Conservation (phyloP, 2,329 filamentous ascomycete genomes). For the Cryphonectria nitschkei region DNA sequence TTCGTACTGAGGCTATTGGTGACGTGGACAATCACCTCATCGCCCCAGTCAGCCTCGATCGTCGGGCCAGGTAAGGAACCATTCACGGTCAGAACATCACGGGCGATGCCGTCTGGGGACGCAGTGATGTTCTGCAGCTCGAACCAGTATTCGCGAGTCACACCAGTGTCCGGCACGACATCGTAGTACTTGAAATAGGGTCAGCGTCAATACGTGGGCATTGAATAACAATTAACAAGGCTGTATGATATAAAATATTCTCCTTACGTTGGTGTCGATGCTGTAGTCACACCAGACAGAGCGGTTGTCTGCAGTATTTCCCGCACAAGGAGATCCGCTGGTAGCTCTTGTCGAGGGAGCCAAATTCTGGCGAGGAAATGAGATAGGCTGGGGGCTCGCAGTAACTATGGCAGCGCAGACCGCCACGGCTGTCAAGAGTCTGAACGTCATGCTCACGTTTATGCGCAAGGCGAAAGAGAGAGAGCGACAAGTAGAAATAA, state of each 20-base stretch:
- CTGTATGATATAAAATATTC: background rate
- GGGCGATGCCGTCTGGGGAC: constrained; percentile 50
- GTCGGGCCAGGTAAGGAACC: constrained; percentile 44
- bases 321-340: constrained; percentile 16
- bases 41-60: constrained; percentile 40
- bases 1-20: constrained; percentile 41
- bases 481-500: background rate
- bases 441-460: background rate
- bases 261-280: constrained; percentile 30
- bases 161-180: constrained; percentile 49
- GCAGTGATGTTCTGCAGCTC: constrained; percentile 44
- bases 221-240: background rate
- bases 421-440: background rate
- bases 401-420: background rate
- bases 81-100: constrained; percentile 53
- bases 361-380: background rate
- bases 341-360: background rate
- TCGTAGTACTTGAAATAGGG: constrained; percentile 42
- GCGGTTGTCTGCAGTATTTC: constrained; percentile 35
- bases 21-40: constrained; percentile 39
- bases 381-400: background rate
- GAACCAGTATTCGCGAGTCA: constrained; percentile 54
- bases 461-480: background rate
- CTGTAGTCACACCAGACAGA: constrained; percentile 45
- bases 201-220: background rate